Percentiles rank a stretch among this genome's conserved stretches.
Evolutionary conservation across 306 rosid genomes (phyloP).

Genomic region (Malus sieversii): DNA sequence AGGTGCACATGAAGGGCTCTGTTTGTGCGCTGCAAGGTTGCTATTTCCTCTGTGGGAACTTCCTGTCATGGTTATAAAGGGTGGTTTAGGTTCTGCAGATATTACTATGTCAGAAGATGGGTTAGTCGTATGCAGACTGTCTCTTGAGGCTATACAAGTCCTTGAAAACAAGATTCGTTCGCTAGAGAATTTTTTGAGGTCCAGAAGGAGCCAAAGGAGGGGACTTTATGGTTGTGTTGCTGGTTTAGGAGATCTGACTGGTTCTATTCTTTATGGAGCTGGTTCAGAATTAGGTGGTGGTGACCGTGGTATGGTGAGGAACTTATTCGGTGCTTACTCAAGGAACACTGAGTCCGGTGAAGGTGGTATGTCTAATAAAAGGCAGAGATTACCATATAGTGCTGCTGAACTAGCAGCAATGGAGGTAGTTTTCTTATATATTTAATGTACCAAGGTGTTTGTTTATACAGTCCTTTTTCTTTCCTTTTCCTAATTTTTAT

Average conservation of each 20-base stretch:
- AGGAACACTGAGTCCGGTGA: slow-evolving; percentile 66
- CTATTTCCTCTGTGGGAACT: slow-evolving; percentile 98
- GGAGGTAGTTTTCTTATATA: slow-evolving; percentile 56
- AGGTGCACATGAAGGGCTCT: slow-evolving; percentile 97
- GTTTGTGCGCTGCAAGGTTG: slow-evolving; percentile 82
- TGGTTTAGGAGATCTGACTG: slow-evolving; percentile 80
- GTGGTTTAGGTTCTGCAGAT: slow-evolving; percentile 47
- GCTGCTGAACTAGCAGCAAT: slow-evolving; percentile 97
- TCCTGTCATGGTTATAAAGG: slow-evolving; percentile 72
- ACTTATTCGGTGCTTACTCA: slow-evolving; percentile 74
- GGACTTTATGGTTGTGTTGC: slow-evolving; percentile 98
- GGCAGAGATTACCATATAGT: slow-evolving; percentile 85
- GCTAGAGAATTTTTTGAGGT: slow-evolving; percentile 74
- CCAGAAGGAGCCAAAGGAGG: slow-evolving; percentile 90
- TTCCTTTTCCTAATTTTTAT: slow-evolving; percentile 19
- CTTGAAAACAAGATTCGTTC: slow-evolving; percentile 81
- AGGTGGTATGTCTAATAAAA: slow-evolving; percentile 60
- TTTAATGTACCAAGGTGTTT: slow-evolving; percentile 4
- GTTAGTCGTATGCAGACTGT: slow-evolving; percentile 70
- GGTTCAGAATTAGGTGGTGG: slow-evolving; percentile 73
- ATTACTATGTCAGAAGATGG: slow-evolving; percentile 47
- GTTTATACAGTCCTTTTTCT: neutral
- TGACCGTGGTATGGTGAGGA: slow-evolving; percentile 80
- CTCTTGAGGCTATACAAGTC: slow-evolving; percentile 83
- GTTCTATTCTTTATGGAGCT: slow-evolving; percentile 79